phyloP scores from a whole-genome alignment of 148 eudicot species.

The Rhododendron kiyosumense region DNA sequence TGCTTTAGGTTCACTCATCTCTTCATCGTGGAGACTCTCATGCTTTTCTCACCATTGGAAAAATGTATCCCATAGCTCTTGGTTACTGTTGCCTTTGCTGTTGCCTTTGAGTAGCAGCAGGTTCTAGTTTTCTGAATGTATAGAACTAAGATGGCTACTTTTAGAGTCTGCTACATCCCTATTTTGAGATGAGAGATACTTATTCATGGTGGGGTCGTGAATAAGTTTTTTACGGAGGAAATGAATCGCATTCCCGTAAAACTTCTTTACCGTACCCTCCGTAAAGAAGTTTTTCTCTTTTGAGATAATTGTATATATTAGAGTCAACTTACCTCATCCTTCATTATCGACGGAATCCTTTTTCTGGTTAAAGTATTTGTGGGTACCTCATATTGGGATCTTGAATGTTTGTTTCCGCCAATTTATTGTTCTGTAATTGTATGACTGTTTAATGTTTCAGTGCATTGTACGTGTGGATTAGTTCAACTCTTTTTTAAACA shows the following conservation, averaged over 20 bases:
- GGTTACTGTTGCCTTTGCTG: background rate
- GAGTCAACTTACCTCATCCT: background rate
- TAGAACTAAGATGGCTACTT: background rate
- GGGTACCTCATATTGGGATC: too few relatives aligned
- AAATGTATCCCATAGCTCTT: background rate
- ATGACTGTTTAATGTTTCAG: too few relatives aligned
- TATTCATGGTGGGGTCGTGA: too few relatives aligned
- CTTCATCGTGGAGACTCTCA: background rate
- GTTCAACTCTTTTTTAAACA: too few relatives aligned
- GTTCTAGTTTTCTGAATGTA: background rate
- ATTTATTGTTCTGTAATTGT: too few relatives aligned
- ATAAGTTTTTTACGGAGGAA: too few relatives aligned
- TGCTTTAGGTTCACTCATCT: background rate
- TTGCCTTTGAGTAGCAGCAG: background rate
- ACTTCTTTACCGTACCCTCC: too few relatives aligned
- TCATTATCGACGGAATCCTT: background rate
- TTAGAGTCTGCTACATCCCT: background rate
- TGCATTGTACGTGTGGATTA: too few relatives aligned
- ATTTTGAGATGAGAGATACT: background rate
- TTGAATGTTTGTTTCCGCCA: too few relatives aligned
- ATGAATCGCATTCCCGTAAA: too few relatives aligned
- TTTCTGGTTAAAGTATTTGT: background rate
- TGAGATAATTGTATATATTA: background rate
- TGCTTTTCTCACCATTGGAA: background rate
- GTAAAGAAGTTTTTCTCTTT: too few relatives aligned